Percentiles rank a stretch among this genome's conserved stretches.
These are phyloP conservation scores for Sugiyamaella paludigena DNA, from an alignment of 1,139 yeast species.

Conservation along the genomic window DNA sequence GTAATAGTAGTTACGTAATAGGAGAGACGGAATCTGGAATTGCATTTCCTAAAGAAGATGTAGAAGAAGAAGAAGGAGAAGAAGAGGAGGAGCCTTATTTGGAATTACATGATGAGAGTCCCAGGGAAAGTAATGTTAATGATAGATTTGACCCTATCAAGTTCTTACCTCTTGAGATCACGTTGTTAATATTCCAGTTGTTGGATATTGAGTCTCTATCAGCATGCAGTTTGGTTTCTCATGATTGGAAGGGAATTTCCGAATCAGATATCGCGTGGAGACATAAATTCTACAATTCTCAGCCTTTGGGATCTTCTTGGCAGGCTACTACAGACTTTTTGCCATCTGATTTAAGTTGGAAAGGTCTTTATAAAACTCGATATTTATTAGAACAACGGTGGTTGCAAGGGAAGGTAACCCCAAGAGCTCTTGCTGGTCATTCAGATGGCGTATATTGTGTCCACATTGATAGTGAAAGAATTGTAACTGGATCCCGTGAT, in stretches of 20 bases:
- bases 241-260: constrained; percentile 28
- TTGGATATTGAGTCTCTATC: constrained; percentile 25
- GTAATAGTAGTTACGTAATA: not conserved
- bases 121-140: too few relatives aligned
- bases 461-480: constrained; percentile 33
- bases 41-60: constrained; percentile 22
- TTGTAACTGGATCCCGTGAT: constrained; percentile 41
- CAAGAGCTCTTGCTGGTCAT: constrained; percentile 35
- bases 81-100: constrained; percentile 22
- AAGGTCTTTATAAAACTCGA: constrained; percentile 30
- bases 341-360: constrained; percentile 27
- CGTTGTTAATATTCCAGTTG: constrained; percentile 24
- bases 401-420: constrained; percentile 27
- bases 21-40: constrained; percentile 30
- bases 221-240: constrained; percentile 28
- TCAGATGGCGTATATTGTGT: constrained; percentile 40
- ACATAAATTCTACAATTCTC: constrained; percentile 17
- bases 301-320: constrained; percentile 23
- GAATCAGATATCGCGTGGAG: constrained; percentile 33
- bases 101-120: too few relatives aligned
- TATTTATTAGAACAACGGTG: constrained; percentile 33
- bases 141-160: constrained; percentile 13
- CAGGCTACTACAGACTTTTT: constrained; percentile 18
- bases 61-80: not conserved
- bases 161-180: constrained; percentile 31